Conservation (phyloP, 208 protist genomes). For the Lotmaria passim region DNA sequence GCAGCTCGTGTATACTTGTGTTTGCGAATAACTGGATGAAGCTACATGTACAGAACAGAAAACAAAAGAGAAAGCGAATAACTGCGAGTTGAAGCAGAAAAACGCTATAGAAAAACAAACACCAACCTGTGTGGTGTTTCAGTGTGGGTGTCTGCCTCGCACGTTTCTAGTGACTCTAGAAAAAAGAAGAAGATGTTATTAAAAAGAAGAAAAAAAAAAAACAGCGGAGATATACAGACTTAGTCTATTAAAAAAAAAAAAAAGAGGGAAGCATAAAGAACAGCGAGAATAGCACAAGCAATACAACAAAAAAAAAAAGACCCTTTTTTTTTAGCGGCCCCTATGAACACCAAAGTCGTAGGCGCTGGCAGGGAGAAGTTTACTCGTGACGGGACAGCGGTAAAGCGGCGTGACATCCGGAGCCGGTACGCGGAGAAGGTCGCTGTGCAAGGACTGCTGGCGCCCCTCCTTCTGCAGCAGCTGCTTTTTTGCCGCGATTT, state of each 20-base stretch:
- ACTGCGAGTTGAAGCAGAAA: background rate
- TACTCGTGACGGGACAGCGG: constrained; percentile 64
- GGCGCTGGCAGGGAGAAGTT: constrained; percentile 57
- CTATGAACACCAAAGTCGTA: constrained; percentile 50
- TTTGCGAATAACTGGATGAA: background rate
- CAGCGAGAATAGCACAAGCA: too few species aligned
- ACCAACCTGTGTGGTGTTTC: too few species aligned
- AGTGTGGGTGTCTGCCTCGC: too few species aligned
- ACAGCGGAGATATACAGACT: too few species aligned
- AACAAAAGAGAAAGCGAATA: constrained; percentile 13
- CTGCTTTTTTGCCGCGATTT: constrained; percentile 29
- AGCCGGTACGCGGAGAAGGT: constrained; percentile 5
- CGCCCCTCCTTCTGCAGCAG: background rate
- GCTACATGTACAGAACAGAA: background rate
- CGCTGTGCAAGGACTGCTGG: background rate
- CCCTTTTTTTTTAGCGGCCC: constrained; percentile 2
- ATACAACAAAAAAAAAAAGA: too few species aligned
- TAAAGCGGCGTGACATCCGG: constrained; percentile 46
- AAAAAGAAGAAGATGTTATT: too few species aligned
- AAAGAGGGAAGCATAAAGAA: background rate
- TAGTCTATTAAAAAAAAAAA: background rate
- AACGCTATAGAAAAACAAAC: background rate
- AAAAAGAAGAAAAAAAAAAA: too few species aligned
- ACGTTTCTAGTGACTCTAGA: too few species aligned
- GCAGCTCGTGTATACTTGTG: too few species aligned